phyloP scores from a whole-genome alignment of 164 flowering plant species.

The Cinnamomum chago region DNA sequence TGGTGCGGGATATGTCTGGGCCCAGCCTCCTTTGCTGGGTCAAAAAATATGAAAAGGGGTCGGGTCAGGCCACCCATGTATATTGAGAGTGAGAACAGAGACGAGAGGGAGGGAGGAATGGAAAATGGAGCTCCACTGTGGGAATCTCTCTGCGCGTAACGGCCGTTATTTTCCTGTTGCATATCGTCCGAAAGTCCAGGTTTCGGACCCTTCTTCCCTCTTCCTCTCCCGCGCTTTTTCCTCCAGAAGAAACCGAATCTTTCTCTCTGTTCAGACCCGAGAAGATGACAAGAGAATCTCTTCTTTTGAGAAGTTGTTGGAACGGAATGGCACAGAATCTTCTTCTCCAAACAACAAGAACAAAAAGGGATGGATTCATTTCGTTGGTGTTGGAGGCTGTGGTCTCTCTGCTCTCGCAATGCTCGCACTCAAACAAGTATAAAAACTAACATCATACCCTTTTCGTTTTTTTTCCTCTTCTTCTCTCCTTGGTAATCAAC shows the following conservation, averaged over 20 bases:
- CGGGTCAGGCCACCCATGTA: no score
- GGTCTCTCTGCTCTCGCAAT: conserved; percentile 52
- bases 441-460: background rate
- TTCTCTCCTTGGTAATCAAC: background rate
- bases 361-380: conserved; percentile 33
- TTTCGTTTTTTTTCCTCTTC: background rate
- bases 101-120: no score
- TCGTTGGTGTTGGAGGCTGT: conserved; percentile 48
- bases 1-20: no score
- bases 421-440: conserved; percentile 44
- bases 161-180: background rate
- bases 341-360: background rate
- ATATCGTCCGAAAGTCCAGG: background rate
- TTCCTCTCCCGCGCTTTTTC: background rate
- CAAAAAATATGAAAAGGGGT: no score
- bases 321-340: background rate
- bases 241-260: background rate
- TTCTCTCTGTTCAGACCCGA: background rate
- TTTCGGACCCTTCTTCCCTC: background rate
- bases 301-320: background rate
- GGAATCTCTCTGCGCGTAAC: background rate
- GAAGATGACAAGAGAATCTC: background rate
- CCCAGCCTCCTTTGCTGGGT: no score
- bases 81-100: no score
- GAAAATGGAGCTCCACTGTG: background rate